Evolutionary conservation across 108 stramenopile species (phyloP).

Genomic region (Cyclotella distinguenda): DNA sequence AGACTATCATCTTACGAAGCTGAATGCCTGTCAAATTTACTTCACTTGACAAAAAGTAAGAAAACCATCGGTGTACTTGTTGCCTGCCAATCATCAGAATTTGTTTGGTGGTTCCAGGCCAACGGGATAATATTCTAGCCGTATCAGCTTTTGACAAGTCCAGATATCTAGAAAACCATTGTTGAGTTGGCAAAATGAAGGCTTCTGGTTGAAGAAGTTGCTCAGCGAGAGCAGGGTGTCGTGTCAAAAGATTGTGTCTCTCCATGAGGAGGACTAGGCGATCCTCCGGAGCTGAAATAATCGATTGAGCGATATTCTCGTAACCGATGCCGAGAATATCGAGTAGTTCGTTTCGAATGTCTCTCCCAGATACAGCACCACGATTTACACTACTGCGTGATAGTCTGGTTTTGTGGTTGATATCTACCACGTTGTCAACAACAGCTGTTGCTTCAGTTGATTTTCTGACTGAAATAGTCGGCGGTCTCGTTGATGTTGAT

Average conservation of each 20-base stretch:
- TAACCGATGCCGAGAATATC: not conserved
- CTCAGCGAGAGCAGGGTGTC: slow-evolving; percentile 23
- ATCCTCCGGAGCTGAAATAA: slow-evolving; percentile 10
- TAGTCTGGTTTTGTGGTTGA: not conserved
- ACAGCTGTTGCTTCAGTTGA: no score
- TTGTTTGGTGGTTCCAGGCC: slow-evolving; percentile 6
- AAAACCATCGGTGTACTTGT: slow-evolving; percentile 28
- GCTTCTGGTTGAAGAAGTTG: slow-evolving; percentile 12
- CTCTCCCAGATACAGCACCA: not conserved
- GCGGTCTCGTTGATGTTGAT: no score
- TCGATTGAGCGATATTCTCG: not conserved
- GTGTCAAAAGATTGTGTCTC: not conserved
- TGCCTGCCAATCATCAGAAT: slow-evolving; percentile 26
- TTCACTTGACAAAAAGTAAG: slow-evolving; percentile 18
- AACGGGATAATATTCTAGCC: slow-evolving; percentile 6
- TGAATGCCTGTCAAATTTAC: slow-evolving; percentile 5
- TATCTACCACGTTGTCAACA: not conserved
- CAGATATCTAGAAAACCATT: slow-evolving; percentile 36
- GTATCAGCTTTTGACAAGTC: slow-evolving; percentile 11
- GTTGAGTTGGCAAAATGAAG: slow-evolving; percentile 17
- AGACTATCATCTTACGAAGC: slow-evolving; percentile 25
- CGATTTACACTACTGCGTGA: not conserved
- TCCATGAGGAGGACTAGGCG: not conserved
- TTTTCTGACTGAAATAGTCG: no score
- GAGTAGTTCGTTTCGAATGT: not conserved